Percentiles rank a stretch among this genome's conserved stretches.
Conservation (phyloP, 306 rosid species). For the Begonia loranthoides region DNA sequence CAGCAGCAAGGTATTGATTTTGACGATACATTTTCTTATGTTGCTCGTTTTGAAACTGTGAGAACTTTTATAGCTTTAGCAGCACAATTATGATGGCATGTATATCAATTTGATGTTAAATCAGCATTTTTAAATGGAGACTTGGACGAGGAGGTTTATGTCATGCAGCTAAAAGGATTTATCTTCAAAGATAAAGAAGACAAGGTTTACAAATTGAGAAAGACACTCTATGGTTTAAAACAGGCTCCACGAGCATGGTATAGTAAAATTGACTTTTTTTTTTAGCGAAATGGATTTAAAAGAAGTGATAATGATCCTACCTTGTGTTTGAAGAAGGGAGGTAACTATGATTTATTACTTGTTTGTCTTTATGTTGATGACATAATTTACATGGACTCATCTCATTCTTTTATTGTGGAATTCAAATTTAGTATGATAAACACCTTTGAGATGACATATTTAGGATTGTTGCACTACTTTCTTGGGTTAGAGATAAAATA, state of each 20-base stretch:
- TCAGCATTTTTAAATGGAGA: background rate
- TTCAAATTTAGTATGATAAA: background rate
- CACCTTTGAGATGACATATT: too few relatives aligned
- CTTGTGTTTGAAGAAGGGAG: background rate
- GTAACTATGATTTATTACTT: background rate
- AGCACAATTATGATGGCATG: background rate
- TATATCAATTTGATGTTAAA: background rate
- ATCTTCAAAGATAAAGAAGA: background rate
- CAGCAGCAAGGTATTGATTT: background rate
- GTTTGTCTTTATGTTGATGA: background rate
- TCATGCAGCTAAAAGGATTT: background rate
- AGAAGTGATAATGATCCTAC: conserved; percentile 1
- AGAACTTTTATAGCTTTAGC: background rate
- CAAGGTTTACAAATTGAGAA: background rate
- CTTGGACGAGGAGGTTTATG: background rate
- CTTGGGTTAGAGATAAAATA: background rate
- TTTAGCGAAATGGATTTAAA: background rate
- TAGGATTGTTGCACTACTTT: conserved; percentile 1
- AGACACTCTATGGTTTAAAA: background rate
- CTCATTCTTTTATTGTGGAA: too few relatives aligned
- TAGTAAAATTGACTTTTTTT: background rate
- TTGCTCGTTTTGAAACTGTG: background rate
- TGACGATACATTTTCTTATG: background rate
- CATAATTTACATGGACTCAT: background rate
- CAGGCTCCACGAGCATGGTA: conserved; percentile 1